Evolutionary conservation across 164 flowering plant genomes (phyloP).

Genomic region (Tinospora cordifolia): DNA sequence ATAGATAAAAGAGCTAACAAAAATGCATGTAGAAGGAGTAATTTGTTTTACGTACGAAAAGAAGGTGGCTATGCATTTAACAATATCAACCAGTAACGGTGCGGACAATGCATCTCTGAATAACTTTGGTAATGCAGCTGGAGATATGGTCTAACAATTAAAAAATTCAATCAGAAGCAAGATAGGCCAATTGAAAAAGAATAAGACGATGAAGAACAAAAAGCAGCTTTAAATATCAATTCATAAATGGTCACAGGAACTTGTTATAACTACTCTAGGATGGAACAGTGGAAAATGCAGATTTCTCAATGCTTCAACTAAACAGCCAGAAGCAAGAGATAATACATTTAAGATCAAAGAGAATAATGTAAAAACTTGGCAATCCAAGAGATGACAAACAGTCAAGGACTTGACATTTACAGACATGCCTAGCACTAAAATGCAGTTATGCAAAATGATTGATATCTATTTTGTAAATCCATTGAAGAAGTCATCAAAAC

Average conservation of each 20-base stretch:
- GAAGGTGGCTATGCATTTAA: constrained; percentile 67
- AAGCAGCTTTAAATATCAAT: neutral
- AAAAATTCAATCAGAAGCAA: constrained; percentile 10
- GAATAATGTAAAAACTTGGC: neutral
- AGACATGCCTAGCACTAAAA: neutral
- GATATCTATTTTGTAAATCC: neutral
- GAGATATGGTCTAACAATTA: constrained; percentile 49
- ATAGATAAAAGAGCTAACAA: neutral
- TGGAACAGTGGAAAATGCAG: neutral
- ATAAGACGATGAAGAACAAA: neutral
- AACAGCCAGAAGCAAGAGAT: neutral
- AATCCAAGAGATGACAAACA: too few relatives aligned
- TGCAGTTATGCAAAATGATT: neutral
- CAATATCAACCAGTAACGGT: constrained; percentile 57
- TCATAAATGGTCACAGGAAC: neutral
- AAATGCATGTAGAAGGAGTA: neutral
- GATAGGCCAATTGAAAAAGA: neutral
- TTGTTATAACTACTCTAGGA: neutral
- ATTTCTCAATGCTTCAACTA: neutral
- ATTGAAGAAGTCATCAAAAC: neutral
- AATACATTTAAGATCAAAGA: neutral
- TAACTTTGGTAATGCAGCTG: constrained; percentile 58
- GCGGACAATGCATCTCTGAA: constrained; percentile 80
- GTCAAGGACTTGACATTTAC: neutral
- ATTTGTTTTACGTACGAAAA: constrained; percentile 49